Conservation (phyloP, 352 stramenopile genomes). For the Phytophthora sojae region DNA sequence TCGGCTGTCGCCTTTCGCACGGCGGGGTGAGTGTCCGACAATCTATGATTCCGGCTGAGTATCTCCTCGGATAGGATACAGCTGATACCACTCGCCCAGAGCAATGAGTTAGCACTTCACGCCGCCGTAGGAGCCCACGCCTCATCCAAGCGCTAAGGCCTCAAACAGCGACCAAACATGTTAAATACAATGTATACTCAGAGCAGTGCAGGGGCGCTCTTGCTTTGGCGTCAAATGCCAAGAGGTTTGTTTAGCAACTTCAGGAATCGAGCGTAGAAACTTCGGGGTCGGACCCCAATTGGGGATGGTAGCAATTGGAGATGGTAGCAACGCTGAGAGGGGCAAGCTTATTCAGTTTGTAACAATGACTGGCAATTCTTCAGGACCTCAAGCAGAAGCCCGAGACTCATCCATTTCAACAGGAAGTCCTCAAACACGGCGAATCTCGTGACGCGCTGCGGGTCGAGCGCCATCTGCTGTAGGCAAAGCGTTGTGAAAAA, state of each 20-base stretch:
- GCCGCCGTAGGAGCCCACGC: not conserved
- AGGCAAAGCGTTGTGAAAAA: conserved; percentile 21
- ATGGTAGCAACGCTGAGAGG: not conserved
- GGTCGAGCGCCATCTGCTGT: conserved; percentile 18
- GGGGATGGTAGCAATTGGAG: not conserved
- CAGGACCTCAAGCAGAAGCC: not conserved
- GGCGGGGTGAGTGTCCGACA: conserved; percentile 13
- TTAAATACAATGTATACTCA: not conserved
- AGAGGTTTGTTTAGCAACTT: not conserved
- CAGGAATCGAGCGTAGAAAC: not conserved
- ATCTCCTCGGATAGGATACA: conserved; percentile 20
- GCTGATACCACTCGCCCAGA: not conserved
- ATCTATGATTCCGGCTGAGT: conserved; percentile 27
- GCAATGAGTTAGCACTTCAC: not conserved
- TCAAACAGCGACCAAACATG: not conserved
- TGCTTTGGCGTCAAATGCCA: too few relatives aligned
- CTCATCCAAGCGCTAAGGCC: not conserved
- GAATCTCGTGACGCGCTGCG: conserved; percentile 16
- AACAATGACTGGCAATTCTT: not conserved
- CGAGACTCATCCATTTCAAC: not conserved
- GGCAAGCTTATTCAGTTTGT: not conserved
- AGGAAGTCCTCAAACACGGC: conserved; percentile 22
- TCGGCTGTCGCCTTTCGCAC: conserved; percentile 10
- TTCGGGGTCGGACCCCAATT: not conserved
- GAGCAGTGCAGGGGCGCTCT: not conserved